phyloP scores from a whole-genome alignment of 2,329 filamentous ascomycete species.

The Ophioceras dolichostomum region DNA sequence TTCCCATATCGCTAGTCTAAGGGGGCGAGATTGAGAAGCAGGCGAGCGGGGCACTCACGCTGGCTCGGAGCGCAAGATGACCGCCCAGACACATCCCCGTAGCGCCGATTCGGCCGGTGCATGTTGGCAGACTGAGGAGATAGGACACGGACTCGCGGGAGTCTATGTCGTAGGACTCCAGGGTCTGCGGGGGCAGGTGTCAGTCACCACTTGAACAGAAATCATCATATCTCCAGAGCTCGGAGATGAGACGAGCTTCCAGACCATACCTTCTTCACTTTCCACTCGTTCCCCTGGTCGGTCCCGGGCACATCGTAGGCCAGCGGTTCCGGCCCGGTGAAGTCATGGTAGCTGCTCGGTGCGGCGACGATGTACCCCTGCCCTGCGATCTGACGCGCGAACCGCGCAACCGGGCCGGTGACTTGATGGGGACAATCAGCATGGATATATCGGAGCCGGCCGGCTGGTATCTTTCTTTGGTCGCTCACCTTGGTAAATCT shows the following conservation, averaged over 20 bases:
- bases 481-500: constrained; percentile 83
- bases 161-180: constrained; percentile 79
- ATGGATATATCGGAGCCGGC: neutral
- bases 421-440: constrained; percentile 35
- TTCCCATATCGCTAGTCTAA: too few relatives aligned
- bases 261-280: constrained; percentile 56
- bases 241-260: neutral
- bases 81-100: constrained; percentile 92
- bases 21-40: neutral
- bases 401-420: constrained; percentile 78
- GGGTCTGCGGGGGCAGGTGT: constrained; percentile 51
- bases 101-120: constrained; percentile 66
- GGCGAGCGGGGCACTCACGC: constrained; percentile 23
- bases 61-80: constrained; percentile 58
- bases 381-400: constrained; percentile 81
- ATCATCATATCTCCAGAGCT: constrained; percentile 1
- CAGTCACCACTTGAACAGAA: too few relatives aligned
- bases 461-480: neutral
- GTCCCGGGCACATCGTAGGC: constrained; percentile 83
- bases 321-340: constrained; percentile 71
- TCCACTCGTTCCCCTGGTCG: constrained; percentile 76
- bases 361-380: constrained; percentile 91
- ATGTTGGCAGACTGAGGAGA: constrained; percentile 60
- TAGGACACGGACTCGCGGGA: constrained; percentile 55
- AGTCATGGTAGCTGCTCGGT: constrained; percentile 87